Evolutionary conservation across 2,329 filamentous ascomycete genomes (phyloP), one percentile per base, ranked within the genome.

Genomic region (Calonectria leucothoes): DNA sequence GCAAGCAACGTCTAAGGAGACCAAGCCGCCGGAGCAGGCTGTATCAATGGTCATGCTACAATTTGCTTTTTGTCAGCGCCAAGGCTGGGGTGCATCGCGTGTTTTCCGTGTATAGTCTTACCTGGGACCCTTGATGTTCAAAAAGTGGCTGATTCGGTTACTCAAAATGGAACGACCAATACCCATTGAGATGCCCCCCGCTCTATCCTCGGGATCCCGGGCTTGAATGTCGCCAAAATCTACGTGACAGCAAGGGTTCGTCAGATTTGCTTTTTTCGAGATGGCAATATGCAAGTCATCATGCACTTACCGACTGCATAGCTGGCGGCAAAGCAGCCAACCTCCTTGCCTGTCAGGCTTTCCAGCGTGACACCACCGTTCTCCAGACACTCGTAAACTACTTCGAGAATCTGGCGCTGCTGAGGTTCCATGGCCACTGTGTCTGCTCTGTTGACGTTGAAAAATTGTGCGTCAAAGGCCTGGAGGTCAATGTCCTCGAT

Each of bases 21-120:
- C 84, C 25, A 90, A 79, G 35, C 84, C 85, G 20, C 85, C 84
- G 4, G 87, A 89, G 78, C 89, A 91, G 15, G 87, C 89, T 0
- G 89, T 90, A 64, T 90, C 88, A n/a, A 90, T 81, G 0, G 86
- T 88, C 74, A 89, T 82, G 71, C 55, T 61, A 27, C 39, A 15
- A 37, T 35, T 23, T 11, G 25, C 3, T 23, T 61, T 55, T n/a
- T 4, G 55, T 39, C 55, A 61, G 55, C 20, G 33, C 55, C 33
- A 61, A 61, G 55, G 15, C n/a, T 20, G 55, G 23, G 23, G 37
- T 25, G 35, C 23, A 17, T 61, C 37, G 7, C 25, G 15, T 17
- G n/a, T 6, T 39, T 39, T 17, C 23, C 25, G 35, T 45, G 42
- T 45, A 23, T 45, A n/a, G 10, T 61, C 55, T 61, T 23, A 61